These are phyloP conservation scores for Danielia oregonensis DNA, from an alignment of 805 yeast species.

Conservation along the genomic window DNA sequence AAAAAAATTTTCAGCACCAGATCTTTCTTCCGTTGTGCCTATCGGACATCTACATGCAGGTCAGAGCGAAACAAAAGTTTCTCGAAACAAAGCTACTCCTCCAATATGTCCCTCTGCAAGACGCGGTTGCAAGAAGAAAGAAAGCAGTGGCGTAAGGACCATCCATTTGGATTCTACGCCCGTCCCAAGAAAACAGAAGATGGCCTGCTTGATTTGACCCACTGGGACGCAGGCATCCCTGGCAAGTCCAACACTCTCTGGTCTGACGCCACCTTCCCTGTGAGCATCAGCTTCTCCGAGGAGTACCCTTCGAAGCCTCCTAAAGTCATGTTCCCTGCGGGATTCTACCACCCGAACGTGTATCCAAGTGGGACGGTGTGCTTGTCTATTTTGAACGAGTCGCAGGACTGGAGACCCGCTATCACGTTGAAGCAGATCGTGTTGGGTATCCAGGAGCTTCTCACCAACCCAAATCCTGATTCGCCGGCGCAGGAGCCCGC, in stretches of 20 bases:
- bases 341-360: constrained; percentile 94
- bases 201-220: constrained; percentile 79
- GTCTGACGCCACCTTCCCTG: constrained; percentile 87
- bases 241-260: constrained; percentile 85
- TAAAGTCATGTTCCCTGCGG: constrained; percentile 82
- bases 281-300: constrained; percentile 76
- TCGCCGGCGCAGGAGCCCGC: constrained; percentile 99
- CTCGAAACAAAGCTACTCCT: background rate
- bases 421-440: constrained; percentile 85
- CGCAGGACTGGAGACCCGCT: constrained; percentile 98
- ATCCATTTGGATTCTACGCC: constrained; percentile 96
- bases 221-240: constrained; percentile 95
- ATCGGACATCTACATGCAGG: background rate
- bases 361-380: constrained; percentile 98
- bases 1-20: no score
- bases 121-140: constrained; percentile 92
- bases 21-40: no score
- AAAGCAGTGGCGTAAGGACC: constrained; percentile 97
- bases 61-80: background rate
- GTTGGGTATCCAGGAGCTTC: constrained; percentile 86
- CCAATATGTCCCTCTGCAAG: constrained; percentile 53
- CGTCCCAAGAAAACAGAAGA: constrained; percentile 78
- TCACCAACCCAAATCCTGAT: constrained; percentile 86
- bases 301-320: constrained; percentile 98
- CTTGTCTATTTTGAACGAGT: constrained; percentile 87